A percentile compares a stretch with the other conserved stretches of the same genome.
Evolutionary conservation across 148 eudicot genomes (phyloP).

Genomic region (Rhododendron ovatum): DNA sequence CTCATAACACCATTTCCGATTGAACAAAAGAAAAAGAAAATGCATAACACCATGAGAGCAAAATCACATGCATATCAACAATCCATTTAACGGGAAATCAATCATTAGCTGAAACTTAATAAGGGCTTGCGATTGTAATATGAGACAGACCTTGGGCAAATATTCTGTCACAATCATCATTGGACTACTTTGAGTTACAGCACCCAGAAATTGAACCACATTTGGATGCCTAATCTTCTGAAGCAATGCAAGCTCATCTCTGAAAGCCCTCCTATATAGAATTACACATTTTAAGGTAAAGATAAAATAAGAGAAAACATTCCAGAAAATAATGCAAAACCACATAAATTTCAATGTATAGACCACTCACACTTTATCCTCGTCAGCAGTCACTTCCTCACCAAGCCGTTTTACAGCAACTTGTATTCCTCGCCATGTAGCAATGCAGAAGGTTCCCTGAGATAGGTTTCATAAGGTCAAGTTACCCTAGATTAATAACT

Average conservation of each 20-base stretch:
- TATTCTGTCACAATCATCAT: slow-evolving; percentile 98
- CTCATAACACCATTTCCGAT: not conserved
- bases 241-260: slow-evolving; percentile 85
- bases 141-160: slow-evolving; percentile 65
- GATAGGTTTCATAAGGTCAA: not conserved
- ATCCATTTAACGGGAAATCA: not conserved
- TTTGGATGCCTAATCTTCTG: slow-evolving; percentile 95
- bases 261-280: slow-evolving; percentile 64
- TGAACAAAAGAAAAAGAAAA: too few species aligned
- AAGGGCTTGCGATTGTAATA: not conserved
- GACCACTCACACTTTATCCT: slow-evolving; percentile 85
- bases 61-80: not conserved
- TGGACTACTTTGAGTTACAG: slow-evolving; percentile 92
- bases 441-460: slow-evolving; percentile 82
- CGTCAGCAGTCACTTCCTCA: slow-evolving; percentile 72
- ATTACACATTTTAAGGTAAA: not conserved
- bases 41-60: not conserved
- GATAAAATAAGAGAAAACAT: slow-evolving; percentile 1
- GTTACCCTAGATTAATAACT: not conserved
- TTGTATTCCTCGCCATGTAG: slow-evolving; percentile 93
- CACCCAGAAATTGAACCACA: slow-evolving; percentile 95
- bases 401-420: slow-evolving; percentile 90
- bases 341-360: slow-evolving; percentile 3
- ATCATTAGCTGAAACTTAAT: not conserved
- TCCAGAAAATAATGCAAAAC: not conserved